These are phyloP conservation scores for Heterobasidion parviporum DNA, from an alignment of 1,284 basidiomycete genomes.

Conservation along the genomic window DNA sequence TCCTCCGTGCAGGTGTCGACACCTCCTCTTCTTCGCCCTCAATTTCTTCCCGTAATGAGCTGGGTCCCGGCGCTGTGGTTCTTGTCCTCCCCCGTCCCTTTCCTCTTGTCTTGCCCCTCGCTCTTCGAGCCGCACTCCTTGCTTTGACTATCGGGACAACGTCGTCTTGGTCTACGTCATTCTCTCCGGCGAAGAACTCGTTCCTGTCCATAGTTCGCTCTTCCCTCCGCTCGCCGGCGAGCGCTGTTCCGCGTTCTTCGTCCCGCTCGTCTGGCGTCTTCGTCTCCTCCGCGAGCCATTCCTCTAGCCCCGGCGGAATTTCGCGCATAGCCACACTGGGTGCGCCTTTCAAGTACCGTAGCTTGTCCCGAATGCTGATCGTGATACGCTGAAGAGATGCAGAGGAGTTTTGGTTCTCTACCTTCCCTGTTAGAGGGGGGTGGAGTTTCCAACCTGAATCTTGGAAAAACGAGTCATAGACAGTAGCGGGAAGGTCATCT, in stretches of 20 bases:
- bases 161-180: conserved; percentile 46
- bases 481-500: conserved; percentile 81
- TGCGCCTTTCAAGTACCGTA: conserved; percentile 91
- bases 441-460: conserved; percentile 90
- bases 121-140: neutral
- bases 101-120: neutral
- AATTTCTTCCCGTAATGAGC: conserved; percentile 5
- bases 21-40: conserved; percentile 2
- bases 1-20: neutral
- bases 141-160: conserved; percentile 1
- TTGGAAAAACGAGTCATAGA: conserved; percentile 91
- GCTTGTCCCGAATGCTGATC: conserved; percentile 79
- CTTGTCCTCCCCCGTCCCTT: neutral
- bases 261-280: conserved; percentile 63
- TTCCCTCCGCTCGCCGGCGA: conserved; percentile 47
- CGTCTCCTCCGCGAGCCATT: conserved; percentile 74
- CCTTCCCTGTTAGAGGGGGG: conserved; percentile 83
- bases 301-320: conserved; percentile 87
- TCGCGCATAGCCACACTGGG: conserved; percentile 96
- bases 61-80: conserved; percentile 1
- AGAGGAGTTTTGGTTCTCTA: conserved; percentile 89
- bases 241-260: conserved; percentile 51
- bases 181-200: conserved; percentile 69
- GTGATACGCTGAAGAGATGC: conserved; percentile 82
- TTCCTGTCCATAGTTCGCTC: conserved; percentile 48